Base-by-base conservation (phyloP, 2,329 filamentous ascomycete species). In the Phialemonium atrogriseum region DNA sequence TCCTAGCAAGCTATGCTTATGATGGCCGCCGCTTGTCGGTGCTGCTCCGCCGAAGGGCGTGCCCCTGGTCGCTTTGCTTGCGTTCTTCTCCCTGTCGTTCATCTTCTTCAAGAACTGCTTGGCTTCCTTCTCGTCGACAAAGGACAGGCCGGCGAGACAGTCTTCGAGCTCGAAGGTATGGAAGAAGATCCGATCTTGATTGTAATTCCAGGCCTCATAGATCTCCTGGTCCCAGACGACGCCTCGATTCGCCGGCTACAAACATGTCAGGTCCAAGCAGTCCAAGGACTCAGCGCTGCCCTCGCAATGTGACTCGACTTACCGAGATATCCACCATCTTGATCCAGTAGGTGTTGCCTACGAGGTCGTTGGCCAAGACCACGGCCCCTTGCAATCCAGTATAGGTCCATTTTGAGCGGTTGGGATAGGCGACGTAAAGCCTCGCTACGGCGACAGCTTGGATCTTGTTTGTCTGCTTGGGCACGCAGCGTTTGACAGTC, bases 161-260 rank as follows among this genome's bases (percentile, higher is more conserved):
- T 93, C 79, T 59, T 96, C 88, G 34, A 94, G 73, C 62, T 98
- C 91, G 54, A 98, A 98, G 5, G 85, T 87, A 60, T 96, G 88
- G 62, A 98, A 98, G 62, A 95, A 98, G 38, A 85, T 89, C 39
- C 91, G 80, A 56, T 98, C 91, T 53, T 95, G 89, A 60, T 95
- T 94, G 67, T 96, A 98, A 41, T 71, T 69, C 70, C 94, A 96
- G 30, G 78, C 79, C 47, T 98, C 89, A 62, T 94, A 98, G 48
- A 98, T 86, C 60, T 98, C 91, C 62, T 96, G 89, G 51, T 94
- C 88, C 86, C 86, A 95, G 49, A 95, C 81, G 30, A 95, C 87
- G 36, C 89, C 88, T 53, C 82, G 76, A 52, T 77, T 80, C 30
- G 80, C 68, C 35, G 85, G 72, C 80, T 89, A 51, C 27, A 39